Base-by-base conservation (phyloP, 768 basidiomycete species). In the Termitomyces sp. region DNA sequence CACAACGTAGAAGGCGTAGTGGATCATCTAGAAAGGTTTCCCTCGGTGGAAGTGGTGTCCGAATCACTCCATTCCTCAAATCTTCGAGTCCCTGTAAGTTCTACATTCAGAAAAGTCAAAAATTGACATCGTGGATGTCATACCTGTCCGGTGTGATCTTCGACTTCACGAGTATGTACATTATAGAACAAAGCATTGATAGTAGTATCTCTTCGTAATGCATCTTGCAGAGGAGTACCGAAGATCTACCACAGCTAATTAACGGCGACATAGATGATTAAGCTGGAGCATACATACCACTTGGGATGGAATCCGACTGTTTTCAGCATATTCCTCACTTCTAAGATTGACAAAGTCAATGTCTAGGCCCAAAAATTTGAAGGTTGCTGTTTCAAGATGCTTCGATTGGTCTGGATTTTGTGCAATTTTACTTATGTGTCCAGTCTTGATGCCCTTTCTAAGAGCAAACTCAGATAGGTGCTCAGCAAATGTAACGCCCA, bases 121-220 rank as follows among this genome's bases (percentile, higher is more conserved):
- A 52, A 55, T 55, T 35, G 7, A 16, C 9, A 26, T n/a, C 33
- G 41, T 24, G 35, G 16, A 26, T 47, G 32, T 58, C 59, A 32
- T 67, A 88, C 92, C 80, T 86, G 88, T 64, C 78, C 81, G 1
- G 94, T 96, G 65, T 81, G 81, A 68, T 99, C 97, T 67, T 99
- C 97, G 2, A 99, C 87, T 3, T 74, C 63, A 14, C 85, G 81
- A 1, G 88, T 86, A 65, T 97, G 94, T 1, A 99, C 82, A 62
- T 99, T 98, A 74, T 95, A 98, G 74, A 98, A 98, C 7, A 99
- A 75, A 0, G 96, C 77, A 67, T 99, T 99, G 70, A 99, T 97
- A 1, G 97, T 98, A 30, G 90, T 84, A 69, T 99, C 97, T 65
- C 97, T 79, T 53, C 97, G 78, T 49, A 90, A 69, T 2, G 97